Evolutionary conservation across 192 early-diverging fungal species (phyloP), one percentile per base, ranked within the genome.

Genomic region (Pilobolus umbonatus): DNA sequence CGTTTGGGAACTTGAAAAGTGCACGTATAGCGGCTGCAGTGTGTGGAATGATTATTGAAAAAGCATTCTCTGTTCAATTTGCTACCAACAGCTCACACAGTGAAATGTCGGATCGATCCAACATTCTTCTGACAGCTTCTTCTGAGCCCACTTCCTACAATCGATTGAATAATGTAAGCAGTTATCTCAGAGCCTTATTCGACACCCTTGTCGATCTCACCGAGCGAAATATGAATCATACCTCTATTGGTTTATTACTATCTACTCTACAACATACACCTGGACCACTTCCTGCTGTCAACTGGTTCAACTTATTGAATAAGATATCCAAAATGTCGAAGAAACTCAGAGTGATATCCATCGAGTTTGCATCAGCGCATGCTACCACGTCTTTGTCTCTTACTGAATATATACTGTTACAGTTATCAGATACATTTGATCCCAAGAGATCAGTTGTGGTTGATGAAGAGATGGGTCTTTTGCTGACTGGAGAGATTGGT

Each of bases 71-170:
- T 12, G 26, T 76, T 9, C 64, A 66, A 4, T 50, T 69, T 15
- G 30, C 64, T 4, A 19, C 56, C 5, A 15, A 38, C 0, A 46
- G 19, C 22, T 19, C 11, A 7, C 17, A 22, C 2, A 38, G 35
- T 58, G 38, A 39, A 21, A 15, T 31, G 35, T 49, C 55, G 5
- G 17, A 39, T 22, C 17, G 28, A 9, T 15, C 14, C 5, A 35
- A 21, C 24, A 39, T 47, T 19, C 1, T 44, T 1, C 57, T 73
- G 30, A 68, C 64, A 0, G 73, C 65, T 12, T 71, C 53, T 11
- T 57, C 71, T n/a, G 80, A 83, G 44, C 76, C 76, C 14, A 78
- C 67, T 30, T 62, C 72, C 19, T 83, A 80, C 40, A 60, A 68
- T 5, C 76, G 78, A 17, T 43, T 83, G 14, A 60, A 67, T 17